Base-by-base conservation (phyloP, 2,329 filamentous ascomycete genomes). In the Arthrobotrys entomopaga region DNA sequence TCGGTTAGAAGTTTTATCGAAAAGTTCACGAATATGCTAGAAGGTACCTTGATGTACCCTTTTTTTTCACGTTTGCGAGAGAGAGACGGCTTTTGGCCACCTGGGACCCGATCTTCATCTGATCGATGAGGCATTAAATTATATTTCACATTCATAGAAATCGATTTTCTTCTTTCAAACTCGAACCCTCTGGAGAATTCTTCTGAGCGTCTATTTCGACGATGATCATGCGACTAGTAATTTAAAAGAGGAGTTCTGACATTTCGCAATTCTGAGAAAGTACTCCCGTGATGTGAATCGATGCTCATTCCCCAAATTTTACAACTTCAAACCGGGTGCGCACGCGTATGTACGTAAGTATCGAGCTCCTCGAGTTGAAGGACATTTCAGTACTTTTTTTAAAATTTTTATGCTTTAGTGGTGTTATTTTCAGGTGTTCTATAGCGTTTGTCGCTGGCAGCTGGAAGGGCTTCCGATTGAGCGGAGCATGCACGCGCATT, bases 121-220 rank as follows among this genome's bases (percentile, higher is more conserved):
- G 61, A 34, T 34, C 29, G 2, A 73, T 73, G 69, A 73, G 69
- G 69, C 69, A 73, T 73, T 73, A 65, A 61, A 69, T 34, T n/a
- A 34, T 16, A 56, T 69, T 65, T 54, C 60, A 20, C 38, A 16
- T 43, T 58, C 56, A 42, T 46, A n/a, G 24, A 54, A 34, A n/a
- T n/a, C n/a, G n/a, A n/a, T n/a, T n/a, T n/a, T n/a, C n/a, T 40
- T 40, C 29, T 10, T 56, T 4, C 52, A n/a, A n/a, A n/a, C n/a
- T 40, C 24, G 16, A 65, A 7, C 3, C 8, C n/a, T 46, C 34
- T 7, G 13, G 34, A 42, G 20, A 40, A 13, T 46, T 26, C 13
- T 48, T 10, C 7, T 34, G 19, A 64, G 1, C 5, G 34, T 49
- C 48, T 15, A 29, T 20, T 50, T 60, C 42, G 54, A 60, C 19